A percentile compares a stretch with the other conserved stretches of the same genome.
These are phyloP conservation scores for Talaromyces trachyspermus DNA, from an alignment of 495 filamentous ascomycete species.

Conservation along the genomic window DNA sequence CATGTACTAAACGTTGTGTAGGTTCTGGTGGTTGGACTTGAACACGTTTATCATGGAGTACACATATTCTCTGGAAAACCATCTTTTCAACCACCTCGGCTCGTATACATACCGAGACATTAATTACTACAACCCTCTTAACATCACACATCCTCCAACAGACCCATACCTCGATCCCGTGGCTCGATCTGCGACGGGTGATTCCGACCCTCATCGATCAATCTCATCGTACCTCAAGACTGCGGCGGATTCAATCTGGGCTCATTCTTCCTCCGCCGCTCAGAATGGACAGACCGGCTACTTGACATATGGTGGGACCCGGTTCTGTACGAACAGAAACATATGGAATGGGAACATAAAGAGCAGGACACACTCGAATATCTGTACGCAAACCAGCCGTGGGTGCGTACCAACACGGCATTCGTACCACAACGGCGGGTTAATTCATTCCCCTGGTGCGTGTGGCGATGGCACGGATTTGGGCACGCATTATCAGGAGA, in stretches of 20 bases:
- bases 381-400: constrained; percentile 84
- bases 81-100: constrained; percentile 77
- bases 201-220: constrained; percentile 67
- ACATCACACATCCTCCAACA: constrained; percentile 77
- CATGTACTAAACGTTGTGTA: constrained; percentile 26
- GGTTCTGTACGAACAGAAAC: constrained; percentile 94
- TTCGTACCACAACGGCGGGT: constrained; percentile 89
- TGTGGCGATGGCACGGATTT: constrained; percentile 72
- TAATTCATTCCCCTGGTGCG: constrained; percentile 88
- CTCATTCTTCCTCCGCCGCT: constrained; percentile 84
- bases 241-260: constrained; percentile 95
- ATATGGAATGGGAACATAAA: constrained; percentile 99
- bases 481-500: constrained; percentile 75
- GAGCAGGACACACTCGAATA: constrained; percentile 94
- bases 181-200: constrained; percentile 63
- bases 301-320: constrained; percentile 99
- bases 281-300: constrained; percentile 82
- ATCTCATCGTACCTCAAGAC: constrained; percentile 86
- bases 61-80: constrained; percentile 78
- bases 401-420: constrained; percentile 80
- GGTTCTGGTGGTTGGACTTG: constrained; percentile 99
- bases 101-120: constrained; percentile 88
- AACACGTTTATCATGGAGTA: constrained; percentile 99
- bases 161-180: constrained; percentile 66
- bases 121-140: constrained; percentile 89